Conservation (phyloP, 352 stramenopile genomes). For the Thraustotheca clavata region DNA sequence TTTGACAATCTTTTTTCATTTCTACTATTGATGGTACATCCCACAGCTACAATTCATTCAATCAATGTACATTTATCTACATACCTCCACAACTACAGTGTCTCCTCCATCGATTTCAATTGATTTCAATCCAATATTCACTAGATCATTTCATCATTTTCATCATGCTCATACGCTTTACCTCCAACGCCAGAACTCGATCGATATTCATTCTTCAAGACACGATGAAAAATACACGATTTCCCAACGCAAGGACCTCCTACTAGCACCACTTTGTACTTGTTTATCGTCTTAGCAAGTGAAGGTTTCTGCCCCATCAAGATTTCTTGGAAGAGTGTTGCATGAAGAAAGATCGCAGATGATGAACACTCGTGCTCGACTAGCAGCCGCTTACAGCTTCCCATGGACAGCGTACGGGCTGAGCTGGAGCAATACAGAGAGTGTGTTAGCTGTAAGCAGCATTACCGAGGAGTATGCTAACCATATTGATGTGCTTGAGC, state of each 20-base stretch:
- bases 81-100: constrained; percentile 11
- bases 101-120: constrained; percentile 1
- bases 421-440: constrained; percentile 19
- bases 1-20: background rate
- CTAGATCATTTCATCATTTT: background rate
- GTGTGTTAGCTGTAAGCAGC: constrained; percentile 16
- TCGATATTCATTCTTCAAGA: background rate
- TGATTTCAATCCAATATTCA: constrained; percentile 19
- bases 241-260: constrained; percentile 13
- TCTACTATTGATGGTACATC: constrained; percentile 1
- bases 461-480: constrained; percentile 81
- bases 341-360: background rate
- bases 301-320: background rate
- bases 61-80: background rate
- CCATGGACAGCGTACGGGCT: constrained; percentile 19
- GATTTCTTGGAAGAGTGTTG: background rate
- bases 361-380: background rate
- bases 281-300: background rate
- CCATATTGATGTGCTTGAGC: constrained; percentile 63
- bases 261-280: constrained; percentile 14
- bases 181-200: background rate
- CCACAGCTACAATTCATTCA: constrained; percentile 1
- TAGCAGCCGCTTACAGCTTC: constrained; percentile 5
- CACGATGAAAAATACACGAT: constrained; percentile 8
- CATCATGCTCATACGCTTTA: background rate